Percentiles rank a stretch among this genome's conserved stretches.
phyloP scores from a whole-genome alignment of 306 rosid species.

The Carpinus fangiana region DNA sequence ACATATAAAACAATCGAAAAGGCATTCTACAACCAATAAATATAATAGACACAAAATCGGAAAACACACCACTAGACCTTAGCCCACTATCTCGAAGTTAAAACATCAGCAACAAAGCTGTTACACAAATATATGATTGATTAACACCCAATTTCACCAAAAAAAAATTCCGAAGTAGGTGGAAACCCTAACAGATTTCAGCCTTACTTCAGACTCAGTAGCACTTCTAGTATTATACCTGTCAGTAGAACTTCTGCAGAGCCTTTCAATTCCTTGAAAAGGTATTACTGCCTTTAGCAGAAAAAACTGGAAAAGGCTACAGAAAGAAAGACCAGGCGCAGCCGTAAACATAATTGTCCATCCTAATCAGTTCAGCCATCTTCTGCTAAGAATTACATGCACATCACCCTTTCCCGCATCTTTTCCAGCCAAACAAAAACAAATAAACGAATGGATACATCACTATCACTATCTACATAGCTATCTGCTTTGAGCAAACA shows the following conservation, averaged over 20 bases:
- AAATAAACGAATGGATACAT: slow-evolving; percentile 11
- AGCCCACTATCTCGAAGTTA: too few relatives aligned
- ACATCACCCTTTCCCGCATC: not conserved
- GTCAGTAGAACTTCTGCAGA: not conserved
- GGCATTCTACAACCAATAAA: too few relatives aligned
- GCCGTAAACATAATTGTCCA: not conserved
- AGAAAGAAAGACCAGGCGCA: not conserved
- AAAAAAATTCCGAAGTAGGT: not conserved
- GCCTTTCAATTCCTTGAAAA: not conserved
- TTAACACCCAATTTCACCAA: not conserved
- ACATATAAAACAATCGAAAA: too few relatives aligned
- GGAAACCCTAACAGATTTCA: not conserved
- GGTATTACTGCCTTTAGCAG: not conserved
- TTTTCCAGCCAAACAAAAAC: slow-evolving; percentile 8
- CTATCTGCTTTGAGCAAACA: slow-evolving; percentile 5
- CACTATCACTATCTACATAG: not conserved
- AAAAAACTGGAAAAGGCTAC: not conserved
- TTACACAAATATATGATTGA: too few relatives aligned
- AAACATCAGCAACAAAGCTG: too few relatives aligned
- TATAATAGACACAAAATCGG: too few relatives aligned
- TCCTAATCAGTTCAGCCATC: not conserved
- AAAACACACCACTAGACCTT: too few relatives aligned
- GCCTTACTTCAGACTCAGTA: not conserved
- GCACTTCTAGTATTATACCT: not conserved
- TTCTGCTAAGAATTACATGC: not conserved